These are phyloP conservation scores for Glycine tomentella DNA, from an alignment of 306 rosid species.

Conservation along the genomic window DNA sequence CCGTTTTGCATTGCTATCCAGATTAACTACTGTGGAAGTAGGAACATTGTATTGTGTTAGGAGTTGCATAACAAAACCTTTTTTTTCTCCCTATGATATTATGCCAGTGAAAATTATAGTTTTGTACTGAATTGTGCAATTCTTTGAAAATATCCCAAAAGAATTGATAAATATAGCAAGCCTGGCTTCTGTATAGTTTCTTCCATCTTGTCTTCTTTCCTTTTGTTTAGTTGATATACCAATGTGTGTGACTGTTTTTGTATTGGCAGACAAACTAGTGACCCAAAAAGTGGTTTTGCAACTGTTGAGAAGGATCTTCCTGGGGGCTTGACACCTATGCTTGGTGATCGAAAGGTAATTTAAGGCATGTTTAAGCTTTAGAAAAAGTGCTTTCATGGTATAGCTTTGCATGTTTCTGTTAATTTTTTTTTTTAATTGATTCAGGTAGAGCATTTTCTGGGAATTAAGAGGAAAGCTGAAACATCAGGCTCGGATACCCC, in stretches of 20 bases:
- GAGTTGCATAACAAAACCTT: neutral
- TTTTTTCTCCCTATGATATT: neutral
- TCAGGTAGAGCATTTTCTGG: slow-evolving; percentile 95
- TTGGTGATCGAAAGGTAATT: slow-evolving; percentile 92
- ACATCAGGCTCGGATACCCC: slow-evolving; percentile 57
- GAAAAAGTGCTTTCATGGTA: neutral
- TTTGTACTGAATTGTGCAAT: slow-evolving; percentile 5
- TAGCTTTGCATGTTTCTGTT: neutral
- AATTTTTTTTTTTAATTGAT: neutral
- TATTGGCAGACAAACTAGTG: slow-evolving; percentile 89
- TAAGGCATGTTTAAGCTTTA: neutral
- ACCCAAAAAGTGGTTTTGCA: slow-evolving; percentile 96
- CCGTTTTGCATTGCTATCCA: neutral
- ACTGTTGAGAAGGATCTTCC: slow-evolving; percentile 96
- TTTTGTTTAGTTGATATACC: slow-evolving; percentile 28
- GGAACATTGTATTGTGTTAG: slow-evolving; percentile 4
- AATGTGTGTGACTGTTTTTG: slow-evolving; percentile 5
- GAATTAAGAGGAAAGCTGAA: slow-evolving; percentile 89
- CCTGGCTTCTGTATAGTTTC: neutral
- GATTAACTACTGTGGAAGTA: neutral
- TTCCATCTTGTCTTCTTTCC: slow-evolving; percentile 20
- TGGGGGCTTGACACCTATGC: slow-evolving; percentile 99
- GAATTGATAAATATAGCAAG: neutral
- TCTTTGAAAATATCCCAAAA: neutral
- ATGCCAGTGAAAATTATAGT: neutral